phyloP scores from a whole-genome alignment of 1,139 yeast species.

The Saccharomycopsis hybrid region DNA sequence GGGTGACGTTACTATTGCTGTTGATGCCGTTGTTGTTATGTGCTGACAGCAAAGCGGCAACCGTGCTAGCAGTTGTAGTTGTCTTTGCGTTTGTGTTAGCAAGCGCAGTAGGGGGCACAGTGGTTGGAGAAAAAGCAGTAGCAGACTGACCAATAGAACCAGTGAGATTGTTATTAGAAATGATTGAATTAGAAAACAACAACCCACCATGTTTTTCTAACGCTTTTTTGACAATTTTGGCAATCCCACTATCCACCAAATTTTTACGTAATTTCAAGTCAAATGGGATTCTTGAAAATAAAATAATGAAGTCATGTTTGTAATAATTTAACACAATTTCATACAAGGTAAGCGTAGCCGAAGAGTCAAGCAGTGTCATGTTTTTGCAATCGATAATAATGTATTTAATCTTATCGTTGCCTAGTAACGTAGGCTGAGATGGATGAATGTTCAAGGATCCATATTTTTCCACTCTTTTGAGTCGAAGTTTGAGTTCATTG shows the following conservation, averaged over 20 bases:
- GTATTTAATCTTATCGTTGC: conserved; percentile 35
- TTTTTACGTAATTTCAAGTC: conserved; percentile 11
- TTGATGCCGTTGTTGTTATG: background rate
- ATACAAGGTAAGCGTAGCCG: conserved; percentile 16
- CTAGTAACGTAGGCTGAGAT: conserved; percentile 34
- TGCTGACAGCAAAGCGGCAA: no score
- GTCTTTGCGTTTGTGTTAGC: no score
- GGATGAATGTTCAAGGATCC: conserved; percentile 87
- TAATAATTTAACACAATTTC: conserved; percentile 17
- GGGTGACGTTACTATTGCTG: background rate
- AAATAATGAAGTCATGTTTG: conserved; percentile 9
- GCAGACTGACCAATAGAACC: no score
- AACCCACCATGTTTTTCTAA: conserved; percentile 3
- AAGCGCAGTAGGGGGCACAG: background rate
- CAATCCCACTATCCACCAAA: conserved; percentile 16
- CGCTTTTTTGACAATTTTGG: conserved; percentile 12
- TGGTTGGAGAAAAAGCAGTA: background rate
- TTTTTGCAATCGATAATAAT: conserved; percentile 44
- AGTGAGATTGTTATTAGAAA: background rate
- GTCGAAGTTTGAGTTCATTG: conserved; percentile 68
- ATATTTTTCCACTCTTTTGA: conserved; percentile 73
- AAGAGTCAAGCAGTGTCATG: conserved; percentile 16
- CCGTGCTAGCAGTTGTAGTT: no score
- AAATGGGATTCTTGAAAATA: conserved; percentile 19
- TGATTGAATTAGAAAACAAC: background rate